Evolutionary conservation across 768 basidiomycete genomes (phyloP).

Genomic region (Phaeolepiota aurea): DNA sequence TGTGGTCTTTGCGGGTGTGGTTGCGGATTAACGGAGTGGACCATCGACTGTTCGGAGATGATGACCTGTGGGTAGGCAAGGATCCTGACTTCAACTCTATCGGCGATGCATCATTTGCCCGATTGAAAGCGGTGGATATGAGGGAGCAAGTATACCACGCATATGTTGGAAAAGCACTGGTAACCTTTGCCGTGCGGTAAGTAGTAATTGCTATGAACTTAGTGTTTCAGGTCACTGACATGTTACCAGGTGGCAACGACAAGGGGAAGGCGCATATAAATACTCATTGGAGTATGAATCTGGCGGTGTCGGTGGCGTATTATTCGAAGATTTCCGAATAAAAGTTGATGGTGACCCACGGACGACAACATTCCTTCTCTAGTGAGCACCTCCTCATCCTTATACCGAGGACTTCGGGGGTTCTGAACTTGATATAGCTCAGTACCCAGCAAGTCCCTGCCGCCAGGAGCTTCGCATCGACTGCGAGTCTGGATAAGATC

Average conservation of each 20-base stretch:
- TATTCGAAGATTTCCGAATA: constrained; percentile 48
- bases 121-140: constrained; percentile 30
- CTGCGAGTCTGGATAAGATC: constrained; percentile 58
- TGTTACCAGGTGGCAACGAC: constrained; percentile 37
- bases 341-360: constrained; percentile 47
- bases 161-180: constrained; percentile 44
- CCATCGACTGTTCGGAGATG: constrained; percentile 56
- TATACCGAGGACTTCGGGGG: not conserved
- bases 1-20: constrained; percentile 59
- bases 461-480: constrained; percentile 50
- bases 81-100: constrained; percentile 59
- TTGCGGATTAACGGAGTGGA: constrained; percentile 47
- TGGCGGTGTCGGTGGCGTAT: constrained; percentile 44
- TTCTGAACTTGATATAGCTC: constrained; percentile 26
- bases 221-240: not conserved
- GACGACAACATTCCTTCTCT: constrained; percentile 48
- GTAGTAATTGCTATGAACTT: constrained; percentile 6
- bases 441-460: constrained; percentile 45
- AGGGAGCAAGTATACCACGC: constrained; percentile 47
- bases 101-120: constrained; percentile 46
- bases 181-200: constrained; percentile 49
- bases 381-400: constrained; percentile 40
- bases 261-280: constrained; percentile 36
- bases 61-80: constrained; percentile 58
- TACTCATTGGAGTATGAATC: constrained; percentile 62